A percentile compares a stretch with the other conserved stretches of the same genome.
phyloP scores from a whole-genome alignment of 768 basidiomycete genomes.

The Candolleomyces aberdarensis region DNA sequence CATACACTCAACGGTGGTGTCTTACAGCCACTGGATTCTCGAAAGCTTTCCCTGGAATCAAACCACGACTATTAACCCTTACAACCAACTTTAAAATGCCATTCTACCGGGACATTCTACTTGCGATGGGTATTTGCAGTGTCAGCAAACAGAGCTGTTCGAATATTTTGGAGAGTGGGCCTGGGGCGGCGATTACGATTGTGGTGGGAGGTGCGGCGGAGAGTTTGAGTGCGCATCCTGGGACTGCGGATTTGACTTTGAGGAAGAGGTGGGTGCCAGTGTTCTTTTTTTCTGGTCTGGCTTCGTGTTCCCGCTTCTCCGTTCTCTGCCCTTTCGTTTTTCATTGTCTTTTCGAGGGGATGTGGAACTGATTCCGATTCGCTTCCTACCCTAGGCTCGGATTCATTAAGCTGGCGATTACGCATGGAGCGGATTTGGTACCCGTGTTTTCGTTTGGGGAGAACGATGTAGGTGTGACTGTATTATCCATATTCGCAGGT shows the following conservation, averaged over 20 bases:
- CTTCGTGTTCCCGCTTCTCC: neutral
- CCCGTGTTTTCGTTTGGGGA: conserved; percentile 99
- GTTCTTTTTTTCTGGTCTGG: neutral
- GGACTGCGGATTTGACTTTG: conserved; percentile 90
- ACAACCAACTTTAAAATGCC: conserved; percentile 89
- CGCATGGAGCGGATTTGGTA: conserved; percentile 90
- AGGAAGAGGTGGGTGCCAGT: conserved; percentile 53
- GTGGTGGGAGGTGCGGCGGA: conserved; percentile 97
- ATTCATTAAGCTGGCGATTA: conserved; percentile 93
- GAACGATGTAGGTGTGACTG: conserved; percentile 72
- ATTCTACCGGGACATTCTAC: conserved; percentile 88
- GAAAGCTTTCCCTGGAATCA: conserved; percentile 82
- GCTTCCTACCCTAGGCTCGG: conserved; percentile 54
- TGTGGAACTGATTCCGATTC: too few relatives aligned
- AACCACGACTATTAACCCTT: conserved; percentile 89
- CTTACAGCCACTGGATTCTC: conserved; percentile 85
- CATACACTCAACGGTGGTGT: neutral
- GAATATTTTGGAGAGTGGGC: conserved; percentile 71
- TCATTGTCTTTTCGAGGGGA: too few relatives aligned
- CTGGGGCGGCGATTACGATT: conserved; percentile 79
- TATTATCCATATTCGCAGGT: too few relatives aligned
- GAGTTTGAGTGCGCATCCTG: conserved; percentile 89
- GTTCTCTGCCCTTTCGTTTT: neutral
- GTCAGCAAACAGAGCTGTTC: conserved; percentile 90
- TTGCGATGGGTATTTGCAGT: conserved; percentile 86